Conservation (phyloP, 1,139 yeast species). For the Yamadazyma atmosphaerica region DNA sequence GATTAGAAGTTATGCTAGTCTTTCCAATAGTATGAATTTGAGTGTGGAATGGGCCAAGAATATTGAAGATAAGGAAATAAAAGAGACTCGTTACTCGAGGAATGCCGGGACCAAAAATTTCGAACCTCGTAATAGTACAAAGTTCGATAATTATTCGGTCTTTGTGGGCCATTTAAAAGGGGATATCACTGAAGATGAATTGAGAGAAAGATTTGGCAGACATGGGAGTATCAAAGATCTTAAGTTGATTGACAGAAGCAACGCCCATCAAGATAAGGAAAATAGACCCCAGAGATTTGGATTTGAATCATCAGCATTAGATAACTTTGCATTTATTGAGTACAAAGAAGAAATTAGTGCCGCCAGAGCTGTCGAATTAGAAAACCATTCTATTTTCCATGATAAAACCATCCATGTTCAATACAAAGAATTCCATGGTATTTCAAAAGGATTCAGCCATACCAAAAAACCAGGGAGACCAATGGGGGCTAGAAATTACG, state of each 20-base stretch:
- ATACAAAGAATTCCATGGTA: slow-evolving; percentile 59
- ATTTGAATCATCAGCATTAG: neutral
- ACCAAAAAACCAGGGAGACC: neutral
- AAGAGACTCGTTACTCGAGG: neutral
- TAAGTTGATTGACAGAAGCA: slow-evolving; percentile 49
- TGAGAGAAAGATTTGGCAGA: slow-evolving; percentile 56
- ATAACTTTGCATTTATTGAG: slow-evolving; percentile 72
- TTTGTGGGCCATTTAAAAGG: slow-evolving; percentile 74
- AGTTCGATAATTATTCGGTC: slow-evolving; percentile 68
- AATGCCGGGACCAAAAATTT: slow-evolving; percentile 24
- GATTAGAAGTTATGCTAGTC: slow-evolving; percentile 75
- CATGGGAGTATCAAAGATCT: slow-evolving; percentile 67
- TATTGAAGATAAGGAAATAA: slow-evolving; percentile 36
- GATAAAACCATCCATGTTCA: slow-evolving; percentile 82
- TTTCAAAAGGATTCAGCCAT: too few relatives aligned
- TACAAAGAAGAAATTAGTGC: slow-evolving; percentile 69
- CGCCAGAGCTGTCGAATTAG: slow-evolving; percentile 78
- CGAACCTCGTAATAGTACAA: slow-evolving; percentile 10
- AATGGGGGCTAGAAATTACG: neutral
- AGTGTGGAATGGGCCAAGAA: slow-evolving; percentile 86
- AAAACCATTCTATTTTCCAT: slow-evolving; percentile 73
- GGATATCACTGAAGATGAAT: slow-evolving; percentile 51
- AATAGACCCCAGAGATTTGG: neutral
- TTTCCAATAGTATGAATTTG: slow-evolving; percentile 54
- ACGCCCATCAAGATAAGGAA: slow-evolving; percentile 22